Evolutionary conservation across 208 protist genomes (phyloP).

Genomic region (Porcisia hertigi): DNA sequence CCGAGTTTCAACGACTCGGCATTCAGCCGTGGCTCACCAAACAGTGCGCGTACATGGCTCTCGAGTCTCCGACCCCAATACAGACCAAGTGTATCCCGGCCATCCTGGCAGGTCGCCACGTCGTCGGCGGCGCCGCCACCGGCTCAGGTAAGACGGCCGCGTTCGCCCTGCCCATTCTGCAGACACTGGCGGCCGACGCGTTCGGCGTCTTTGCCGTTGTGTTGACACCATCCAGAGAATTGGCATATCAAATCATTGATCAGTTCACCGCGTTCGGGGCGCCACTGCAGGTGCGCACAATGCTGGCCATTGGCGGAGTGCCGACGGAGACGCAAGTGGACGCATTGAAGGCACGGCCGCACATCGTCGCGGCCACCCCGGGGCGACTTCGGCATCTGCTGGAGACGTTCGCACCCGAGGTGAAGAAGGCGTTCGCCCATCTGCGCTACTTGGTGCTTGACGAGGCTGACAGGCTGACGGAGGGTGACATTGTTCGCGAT

Average conservation of each 20-base stretch:
- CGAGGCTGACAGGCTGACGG: constrained; percentile 84
- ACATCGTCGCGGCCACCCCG: constrained; percentile 86
- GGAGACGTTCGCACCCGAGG: constrained; percentile 45
- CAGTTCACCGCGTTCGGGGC: constrained; percentile 88
- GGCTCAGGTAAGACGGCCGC: constrained; percentile 98
- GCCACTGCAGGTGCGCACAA: constrained; percentile 65
- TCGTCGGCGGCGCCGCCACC: constrained; percentile 95
- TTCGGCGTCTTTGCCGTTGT: constrained; percentile 97
- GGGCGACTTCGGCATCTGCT: constrained; percentile 74
- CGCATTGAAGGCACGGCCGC: constrained; percentile 69
- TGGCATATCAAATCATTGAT: constrained; percentile 95
- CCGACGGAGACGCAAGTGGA: constrained; percentile 77
- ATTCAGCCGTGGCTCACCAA: constrained; percentile 69
- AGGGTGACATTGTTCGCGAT: constrained; percentile 69
- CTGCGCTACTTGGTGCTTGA: constrained; percentile 87
- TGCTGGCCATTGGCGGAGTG: constrained; percentile 78
- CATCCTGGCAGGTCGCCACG: constrained; percentile 81
- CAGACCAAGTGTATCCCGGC: constrained; percentile 79
- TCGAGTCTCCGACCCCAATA: constrained; percentile 82
- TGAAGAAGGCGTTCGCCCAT: constrained; percentile 56
- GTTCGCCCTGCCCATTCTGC: constrained; percentile 98
- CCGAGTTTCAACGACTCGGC: constrained; percentile 71
- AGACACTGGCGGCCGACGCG: constrained; percentile 93
- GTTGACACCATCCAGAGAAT: constrained; percentile 97
- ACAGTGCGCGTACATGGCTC: constrained; percentile 81